A percentile compares a stretch with the other conserved stretches of the same genome.
These are phyloP conservation scores for Cercospora zeae-maydis DNA, from an alignment of 2,329 filamentous ascomycete genomes.

Conservation along the genomic window DNA sequence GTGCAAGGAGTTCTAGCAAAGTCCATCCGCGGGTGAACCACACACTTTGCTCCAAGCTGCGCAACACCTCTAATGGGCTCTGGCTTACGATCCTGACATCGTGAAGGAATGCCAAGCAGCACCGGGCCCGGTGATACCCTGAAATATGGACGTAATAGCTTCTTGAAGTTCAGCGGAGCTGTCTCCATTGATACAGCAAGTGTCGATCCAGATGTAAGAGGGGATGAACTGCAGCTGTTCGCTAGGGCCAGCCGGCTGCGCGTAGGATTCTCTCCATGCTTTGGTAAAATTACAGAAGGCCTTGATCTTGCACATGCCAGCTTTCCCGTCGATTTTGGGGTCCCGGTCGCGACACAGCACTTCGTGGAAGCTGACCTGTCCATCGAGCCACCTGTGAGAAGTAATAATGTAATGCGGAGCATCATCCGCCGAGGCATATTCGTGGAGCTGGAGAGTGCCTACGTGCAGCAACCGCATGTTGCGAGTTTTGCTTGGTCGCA, in stretches of 20 bases:
- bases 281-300: not conserved
- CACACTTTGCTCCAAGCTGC: constrained; percentile 9
- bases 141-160: constrained; percentile 25
- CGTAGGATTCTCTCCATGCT: not conserved
- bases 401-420: constrained; percentile 18
- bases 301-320: constrained; percentile 2
- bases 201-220: constrained; percentile 22
- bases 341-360: constrained; percentile 2
- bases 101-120: constrained; percentile 19
- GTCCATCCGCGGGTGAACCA: constrained; percentile 29
- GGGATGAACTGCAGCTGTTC: not conserved
- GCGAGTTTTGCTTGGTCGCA: not conserved
- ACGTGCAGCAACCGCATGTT: constrained; percentile 25
- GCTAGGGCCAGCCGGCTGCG: not conserved
- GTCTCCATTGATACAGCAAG: constrained; percentile 13
- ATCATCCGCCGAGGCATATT: constrained; percentile 16
- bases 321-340: not conserved
- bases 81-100: not conserved
- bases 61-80: not conserved
- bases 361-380: constrained; percentile 15
- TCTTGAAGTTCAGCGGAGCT: constrained; percentile 22
- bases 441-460: constrained; percentile 21
- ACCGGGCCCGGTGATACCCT: constrained; percentile 16
- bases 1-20: constrained; percentile 29
- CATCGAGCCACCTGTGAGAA: constrained; percentile 19